A percentile compares a stretch with the other conserved stretches of the same genome.
Conservation (phyloP, 108 stramenopile genomes). For the Cyclotella cryptica region DNA sequence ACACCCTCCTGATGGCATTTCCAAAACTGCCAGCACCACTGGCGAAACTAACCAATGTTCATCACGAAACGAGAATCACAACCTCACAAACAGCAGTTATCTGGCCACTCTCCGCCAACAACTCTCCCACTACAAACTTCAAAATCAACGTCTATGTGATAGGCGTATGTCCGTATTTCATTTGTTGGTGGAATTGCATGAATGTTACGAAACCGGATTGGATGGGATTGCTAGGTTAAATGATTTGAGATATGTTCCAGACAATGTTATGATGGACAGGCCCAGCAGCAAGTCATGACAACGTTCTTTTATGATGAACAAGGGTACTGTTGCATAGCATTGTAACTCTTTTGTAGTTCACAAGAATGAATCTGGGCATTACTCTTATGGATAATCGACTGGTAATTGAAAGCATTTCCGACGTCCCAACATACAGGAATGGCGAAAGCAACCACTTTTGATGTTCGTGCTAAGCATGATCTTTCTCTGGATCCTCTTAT, state of each 20-base stretch:
- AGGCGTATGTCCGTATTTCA: constrained; percentile 30
- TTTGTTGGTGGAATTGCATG: constrained; percentile 35
- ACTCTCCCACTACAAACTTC: constrained; percentile 25
- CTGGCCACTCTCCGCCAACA: constrained; percentile 22
- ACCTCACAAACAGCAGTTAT: no score
- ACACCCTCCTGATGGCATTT: no score
- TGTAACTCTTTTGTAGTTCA: background rate
- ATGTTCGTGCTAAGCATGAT: background rate
- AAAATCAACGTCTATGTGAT: constrained; percentile 28
- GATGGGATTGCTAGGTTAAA: constrained; percentile 37
- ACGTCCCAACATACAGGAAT: no score
- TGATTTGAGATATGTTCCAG: constrained; percentile 42
- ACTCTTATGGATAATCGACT: no score
- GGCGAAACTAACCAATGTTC: no score
- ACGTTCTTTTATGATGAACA: background rate
- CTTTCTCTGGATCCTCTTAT: background rate
- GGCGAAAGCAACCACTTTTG: background rate
- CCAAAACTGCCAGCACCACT: no score
- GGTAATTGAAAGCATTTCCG: no score
- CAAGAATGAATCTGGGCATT: background rate
- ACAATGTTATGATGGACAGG: constrained; percentile 48
- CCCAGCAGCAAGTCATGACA: background rate
- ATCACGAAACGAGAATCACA: no score
- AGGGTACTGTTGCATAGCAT: background rate
- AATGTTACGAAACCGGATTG: constrained; percentile 48